Evolutionary conservation across 2,329 filamentous ascomycete species (phyloP).

Genomic region (Neonectria sp.): DNA sequence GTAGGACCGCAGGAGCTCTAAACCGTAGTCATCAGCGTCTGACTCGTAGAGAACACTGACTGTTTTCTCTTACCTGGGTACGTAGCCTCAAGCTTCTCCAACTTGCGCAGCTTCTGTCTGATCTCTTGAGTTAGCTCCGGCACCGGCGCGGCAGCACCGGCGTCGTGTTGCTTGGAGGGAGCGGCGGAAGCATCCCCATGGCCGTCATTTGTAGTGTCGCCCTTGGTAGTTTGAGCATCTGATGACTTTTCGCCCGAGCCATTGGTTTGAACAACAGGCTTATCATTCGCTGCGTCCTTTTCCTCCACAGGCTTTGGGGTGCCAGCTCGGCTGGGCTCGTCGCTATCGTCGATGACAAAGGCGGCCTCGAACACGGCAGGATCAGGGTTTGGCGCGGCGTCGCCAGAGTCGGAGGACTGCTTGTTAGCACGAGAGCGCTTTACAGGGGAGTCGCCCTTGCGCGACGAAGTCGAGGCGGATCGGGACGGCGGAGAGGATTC

Average conservation of each 20-base stretch:
- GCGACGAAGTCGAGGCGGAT: conserved; percentile 56
- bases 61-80: conserved; percentile 77
- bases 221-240: conserved; percentile 23
- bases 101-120: conserved; percentile 80
- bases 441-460: conserved; percentile 54
- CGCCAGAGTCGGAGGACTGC: conserved; percentile 52
- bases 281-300: conserved; percentile 50
- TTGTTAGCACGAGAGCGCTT: conserved; percentile 59
- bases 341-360: conserved; percentile 89
- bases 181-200: conserved; percentile 30
- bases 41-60: neutral
- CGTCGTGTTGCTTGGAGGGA: conserved; percentile 30
- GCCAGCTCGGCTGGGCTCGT: conserved; percentile 73
- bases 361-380: conserved; percentile 90
- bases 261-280: conserved; percentile 32
- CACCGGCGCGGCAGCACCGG: conserved; percentile 34
- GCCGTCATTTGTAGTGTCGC: conserved; percentile 37
- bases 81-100: conserved; percentile 91
- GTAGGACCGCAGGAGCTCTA: conserved; percentile 90
- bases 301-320: conserved; percentile 68
- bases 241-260: conserved; percentile 38
- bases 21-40: conserved; percentile 17
- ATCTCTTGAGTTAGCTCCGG: conserved; percentile 81
- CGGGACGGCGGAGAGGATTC: conserved; percentile 61
- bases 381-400: conserved; percentile 74